Evolutionary conservation across 2,329 filamentous ascomycete species (phyloP).

Genomic region (Tympanopsis confertula): DNA sequence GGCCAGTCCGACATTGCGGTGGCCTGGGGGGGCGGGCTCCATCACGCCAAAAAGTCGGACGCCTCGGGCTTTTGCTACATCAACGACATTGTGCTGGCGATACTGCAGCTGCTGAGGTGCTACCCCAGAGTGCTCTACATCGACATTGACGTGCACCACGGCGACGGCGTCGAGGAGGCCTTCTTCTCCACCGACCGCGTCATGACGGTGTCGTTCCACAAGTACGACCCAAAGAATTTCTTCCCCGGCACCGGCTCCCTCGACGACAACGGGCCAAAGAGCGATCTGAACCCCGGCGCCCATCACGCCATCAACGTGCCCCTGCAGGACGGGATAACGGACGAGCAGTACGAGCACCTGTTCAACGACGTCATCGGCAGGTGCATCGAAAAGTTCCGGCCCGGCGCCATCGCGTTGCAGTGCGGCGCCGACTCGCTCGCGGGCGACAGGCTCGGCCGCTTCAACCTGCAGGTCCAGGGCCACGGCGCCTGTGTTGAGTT

Average conservation of each 20-base stretch:
- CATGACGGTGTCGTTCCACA: slow-evolving; percentile 91
- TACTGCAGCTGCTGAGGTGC: slow-evolving; percentile 73
- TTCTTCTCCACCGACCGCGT: slow-evolving; percentile 84
- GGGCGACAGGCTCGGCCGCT: slow-evolving; percentile 83
- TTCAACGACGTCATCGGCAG: slow-evolving; percentile 73
- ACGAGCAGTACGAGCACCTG: slow-evolving; percentile 75
- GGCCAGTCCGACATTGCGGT: slow-evolving; percentile 89
- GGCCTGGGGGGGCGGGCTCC: slow-evolving; percentile 94
- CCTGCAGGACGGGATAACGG: slow-evolving; percentile 79
- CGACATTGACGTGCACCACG: slow-evolving; percentile 86
- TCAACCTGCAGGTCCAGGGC: slow-evolving; percentile 91
- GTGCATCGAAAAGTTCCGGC: slow-evolving; percentile 74
- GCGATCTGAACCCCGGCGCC: slow-evolving; percentile 74
- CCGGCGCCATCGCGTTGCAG: slow-evolving; percentile 82
- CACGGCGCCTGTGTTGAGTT: slow-evolving; percentile 86
- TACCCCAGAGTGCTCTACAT: slow-evolving; percentile 85
- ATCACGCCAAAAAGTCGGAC: slow-evolving; percentile 90
- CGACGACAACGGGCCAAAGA: slow-evolving; percentile 72
- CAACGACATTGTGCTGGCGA: slow-evolving; percentile 93
- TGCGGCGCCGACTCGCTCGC: slow-evolving; percentile 92
- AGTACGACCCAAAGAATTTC: slow-evolving; percentile 74
- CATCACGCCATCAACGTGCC: slow-evolving; percentile 87
- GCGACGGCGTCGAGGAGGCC: slow-evolving; percentile 81
- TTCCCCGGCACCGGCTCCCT: slow-evolving; percentile 86
- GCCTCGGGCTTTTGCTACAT: slow-evolving; percentile 97